phyloP scores from a whole-genome alignment of 139 green algal species.

The Chlorella sorokiniana region DNA sequence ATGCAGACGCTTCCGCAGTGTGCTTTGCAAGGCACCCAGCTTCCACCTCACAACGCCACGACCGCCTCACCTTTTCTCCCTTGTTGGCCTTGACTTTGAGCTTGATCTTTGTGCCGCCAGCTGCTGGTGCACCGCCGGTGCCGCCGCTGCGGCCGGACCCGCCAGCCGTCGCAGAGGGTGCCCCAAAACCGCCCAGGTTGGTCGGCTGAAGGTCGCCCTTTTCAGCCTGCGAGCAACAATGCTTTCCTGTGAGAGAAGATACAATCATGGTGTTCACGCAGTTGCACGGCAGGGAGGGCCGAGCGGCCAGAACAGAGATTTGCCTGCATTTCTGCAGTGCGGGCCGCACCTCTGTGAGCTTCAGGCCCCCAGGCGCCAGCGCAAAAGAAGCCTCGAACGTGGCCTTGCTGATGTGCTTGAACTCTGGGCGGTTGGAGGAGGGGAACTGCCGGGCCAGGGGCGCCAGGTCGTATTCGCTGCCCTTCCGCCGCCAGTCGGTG shows the following conservation, averaged over 20 bases:
- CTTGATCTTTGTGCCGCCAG: constrained; percentile 4
- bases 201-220: constrained; percentile 8
- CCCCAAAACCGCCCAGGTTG: constrained; percentile 4
- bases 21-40: too few relatives aligned
- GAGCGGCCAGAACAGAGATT: too few relatives aligned
- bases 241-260: too few relatives aligned
- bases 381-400: background rate
- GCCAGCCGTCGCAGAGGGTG: background rate
- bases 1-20: background rate
- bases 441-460: constrained; percentile 7
- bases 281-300: background rate
- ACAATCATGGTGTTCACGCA: background rate
- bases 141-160: background rate
- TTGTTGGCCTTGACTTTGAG: constrained; percentile 13
- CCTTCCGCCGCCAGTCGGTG: constrained; percentile 22
- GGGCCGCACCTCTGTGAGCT: constrained; percentile 1
- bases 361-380: background rate
- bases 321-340: too few relatives aligned
- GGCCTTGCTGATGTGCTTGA: background rate
- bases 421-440: background rate
- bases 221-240: background rate
- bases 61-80: constrained; percentile 11
- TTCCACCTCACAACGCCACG: background rate
- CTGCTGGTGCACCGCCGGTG: background rate
- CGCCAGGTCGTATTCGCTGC: background rate